Conservation (phyloP, 2,329 filamentous ascomycete species). For the Scortechinia acanthostroma region DNA sequence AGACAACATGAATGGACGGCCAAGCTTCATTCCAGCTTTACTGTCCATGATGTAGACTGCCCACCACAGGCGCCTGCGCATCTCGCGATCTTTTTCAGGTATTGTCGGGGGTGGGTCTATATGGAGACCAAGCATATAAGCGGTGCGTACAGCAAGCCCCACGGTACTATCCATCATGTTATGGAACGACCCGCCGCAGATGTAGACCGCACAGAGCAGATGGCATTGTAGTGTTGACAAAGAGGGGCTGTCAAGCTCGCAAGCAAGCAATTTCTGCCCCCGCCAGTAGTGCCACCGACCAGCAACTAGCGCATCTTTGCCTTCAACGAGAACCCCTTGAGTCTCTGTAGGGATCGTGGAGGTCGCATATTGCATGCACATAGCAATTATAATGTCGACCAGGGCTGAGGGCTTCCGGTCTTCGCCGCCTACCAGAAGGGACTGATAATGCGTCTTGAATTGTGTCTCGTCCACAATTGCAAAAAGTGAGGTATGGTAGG, state of each 20-base stretch:
- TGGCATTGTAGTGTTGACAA: not conserved
- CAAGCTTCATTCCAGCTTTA: conserved; percentile 24
- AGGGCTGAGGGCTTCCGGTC: not conserved
- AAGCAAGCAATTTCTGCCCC: not conserved
- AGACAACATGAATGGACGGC: conserved; percentile 19
- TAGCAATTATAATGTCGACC: not conserved
- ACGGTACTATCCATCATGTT: not conserved
- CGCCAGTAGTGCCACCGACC: not conserved
- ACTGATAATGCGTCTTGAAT: not conserved
- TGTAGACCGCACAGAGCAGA: not conserved
- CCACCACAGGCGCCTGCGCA: conserved; percentile 37
- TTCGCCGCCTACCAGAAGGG: not conserved
- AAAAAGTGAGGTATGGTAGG: not conserved
- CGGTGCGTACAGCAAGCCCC: not conserved
- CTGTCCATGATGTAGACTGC: conserved; percentile 29
- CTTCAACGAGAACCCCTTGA: not conserved
- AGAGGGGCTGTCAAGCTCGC: not conserved
- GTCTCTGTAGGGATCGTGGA: not conserved
- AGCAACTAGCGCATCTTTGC: not conserved
- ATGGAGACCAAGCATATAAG: conserved; percentile 20
- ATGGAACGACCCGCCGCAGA: not conserved
- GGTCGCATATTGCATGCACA: not conserved
- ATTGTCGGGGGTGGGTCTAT: conserved; percentile 16
- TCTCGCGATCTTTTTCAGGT: conserved; percentile 15
- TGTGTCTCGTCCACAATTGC: not conserved